Conservation (phyloP, 2,329 filamentous ascomycete species). For the Endothia cerciana region DNA sequence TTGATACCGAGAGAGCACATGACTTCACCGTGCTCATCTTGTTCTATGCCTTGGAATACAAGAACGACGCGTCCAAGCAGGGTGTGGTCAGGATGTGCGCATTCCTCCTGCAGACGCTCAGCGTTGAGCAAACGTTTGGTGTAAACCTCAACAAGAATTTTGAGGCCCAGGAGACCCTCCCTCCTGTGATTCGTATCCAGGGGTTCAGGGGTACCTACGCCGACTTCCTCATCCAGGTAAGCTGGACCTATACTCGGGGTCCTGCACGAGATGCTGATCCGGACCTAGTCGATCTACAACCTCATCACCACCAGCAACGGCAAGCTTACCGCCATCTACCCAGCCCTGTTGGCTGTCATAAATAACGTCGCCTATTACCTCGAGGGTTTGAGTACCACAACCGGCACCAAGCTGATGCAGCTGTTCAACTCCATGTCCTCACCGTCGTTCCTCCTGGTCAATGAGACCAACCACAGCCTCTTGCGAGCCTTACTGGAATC, state of each 20-base stretch:
- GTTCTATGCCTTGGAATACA: constrained; percentile 92
- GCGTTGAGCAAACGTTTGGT: constrained; percentile 89
- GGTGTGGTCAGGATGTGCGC: constrained; percentile 95
- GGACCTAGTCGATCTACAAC: constrained; percentile 77
- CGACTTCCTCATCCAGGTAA: constrained; percentile 88
- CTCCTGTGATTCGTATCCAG: constrained; percentile 76
- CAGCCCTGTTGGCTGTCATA: constrained; percentile 86
- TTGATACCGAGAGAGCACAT: constrained; percentile 90
- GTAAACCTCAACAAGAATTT: constrained; percentile 88
- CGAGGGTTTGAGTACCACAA: constrained; percentile 72
- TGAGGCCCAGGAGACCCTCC: constrained; percentile 85
- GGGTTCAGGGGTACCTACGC: constrained; percentile 90
- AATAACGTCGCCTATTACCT: constrained; percentile 90
- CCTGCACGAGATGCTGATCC: constrained; percentile 34
- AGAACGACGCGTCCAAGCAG: constrained; percentile 83
- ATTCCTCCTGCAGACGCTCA: constrained; percentile 94
- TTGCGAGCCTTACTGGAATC: constrained; percentile 84
- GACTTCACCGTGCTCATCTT: constrained; percentile 90
- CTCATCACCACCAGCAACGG: constrained; percentile 91
- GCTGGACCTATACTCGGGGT: constrained; percentile 36
- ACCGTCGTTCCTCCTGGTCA: constrained; percentile 87
- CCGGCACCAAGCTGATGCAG: constrained; percentile 82
- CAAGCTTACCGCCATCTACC: constrained; percentile 87
- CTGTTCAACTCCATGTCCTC: constrained; percentile 92
- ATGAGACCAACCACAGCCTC: constrained; percentile 85